These are phyloP conservation scores for Geranomyces variabilis DNA, from an alignment of 192 early-diverging fungal species.

Conservation along the genomic window DNA sequence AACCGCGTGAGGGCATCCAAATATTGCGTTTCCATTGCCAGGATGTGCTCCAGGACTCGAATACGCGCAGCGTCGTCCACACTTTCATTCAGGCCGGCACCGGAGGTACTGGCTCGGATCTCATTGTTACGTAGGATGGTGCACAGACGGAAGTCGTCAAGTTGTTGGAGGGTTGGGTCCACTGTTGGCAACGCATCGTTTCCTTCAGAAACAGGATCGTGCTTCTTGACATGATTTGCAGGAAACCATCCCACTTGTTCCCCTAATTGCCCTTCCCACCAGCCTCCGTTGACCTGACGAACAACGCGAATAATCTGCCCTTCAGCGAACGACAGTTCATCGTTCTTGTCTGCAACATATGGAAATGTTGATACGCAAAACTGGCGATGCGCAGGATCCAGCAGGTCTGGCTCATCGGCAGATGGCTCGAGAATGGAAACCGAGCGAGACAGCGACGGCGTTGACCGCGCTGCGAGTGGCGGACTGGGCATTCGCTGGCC, in stretches of 20 bases:
- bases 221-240: conserved; percentile 37
- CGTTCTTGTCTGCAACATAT: conserved; percentile 42
- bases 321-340: conserved; percentile 44
- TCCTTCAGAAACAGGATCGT: conserved; percentile 17
- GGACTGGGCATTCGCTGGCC: not conserved
- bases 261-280: conserved; percentile 43
- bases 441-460: not conserved
- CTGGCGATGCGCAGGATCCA: not conserved
- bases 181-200: conserved; percentile 7
- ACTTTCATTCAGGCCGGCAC: not conserved
- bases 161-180: conserved; percentile 22
- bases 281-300: conserved; percentile 33
- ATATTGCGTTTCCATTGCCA: conserved; percentile 13
- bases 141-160: conserved; percentile 31
- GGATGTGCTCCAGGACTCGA: not conserved
- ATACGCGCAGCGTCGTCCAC: not conserved
- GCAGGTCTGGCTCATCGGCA: not conserved
- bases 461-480: not conserved
- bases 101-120: conserved; percentile 11
- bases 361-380: conserved; percentile 42
- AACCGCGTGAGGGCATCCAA: conserved; percentile 16
- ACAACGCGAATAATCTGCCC: conserved; percentile 42
- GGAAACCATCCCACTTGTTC: conserved; percentile 45
- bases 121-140: conserved; percentile 36
- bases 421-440: not conserved